Percentiles rank a stretch among this genome's conserved stretches.
Conservation (phyloP, 2,329 filamentous ascomycete species). For the Arthrobotrys musiformis region DNA sequence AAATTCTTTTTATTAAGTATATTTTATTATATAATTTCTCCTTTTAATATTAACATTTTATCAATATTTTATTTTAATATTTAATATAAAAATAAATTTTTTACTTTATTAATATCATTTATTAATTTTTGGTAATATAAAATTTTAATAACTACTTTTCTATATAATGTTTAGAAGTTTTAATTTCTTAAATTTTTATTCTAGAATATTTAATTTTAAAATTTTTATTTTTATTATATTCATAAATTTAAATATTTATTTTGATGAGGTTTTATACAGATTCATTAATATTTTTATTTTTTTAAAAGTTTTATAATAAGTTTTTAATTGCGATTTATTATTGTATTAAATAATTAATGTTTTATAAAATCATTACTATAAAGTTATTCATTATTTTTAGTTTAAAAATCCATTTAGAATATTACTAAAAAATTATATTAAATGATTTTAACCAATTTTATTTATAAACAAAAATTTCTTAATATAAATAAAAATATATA, state of each 20-base stretch:
- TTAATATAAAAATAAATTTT: not conserved
- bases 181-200: not conserved
- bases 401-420: not conserved
- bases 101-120: not conserved
- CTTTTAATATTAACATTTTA: too few species aligned
- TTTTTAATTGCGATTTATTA: not conserved
- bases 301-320: not conserved
- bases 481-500: slow-evolving; percentile 1
- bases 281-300: not conserved
- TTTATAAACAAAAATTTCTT: not conserved
- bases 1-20: too few species aligned
- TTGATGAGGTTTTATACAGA: too few species aligned
- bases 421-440: not conserved
- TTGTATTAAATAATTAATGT: too few species aligned
- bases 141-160: not conserved
- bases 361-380: not conserved
- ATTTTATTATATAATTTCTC: too few species aligned
- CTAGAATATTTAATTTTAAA: slow-evolving; percentile 4
- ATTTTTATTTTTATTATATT: not conserved
- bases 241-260: not conserved
- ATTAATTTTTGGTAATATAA: too few species aligned
- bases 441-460: not conserved
- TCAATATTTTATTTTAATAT: too few species aligned
- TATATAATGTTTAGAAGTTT: not conserved
- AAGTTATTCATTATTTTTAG: too few species aligned